Evolutionary conservation across 495 filamentous ascomycete species (phyloP).

Genomic region (Talaromyces ruber): DNA sequence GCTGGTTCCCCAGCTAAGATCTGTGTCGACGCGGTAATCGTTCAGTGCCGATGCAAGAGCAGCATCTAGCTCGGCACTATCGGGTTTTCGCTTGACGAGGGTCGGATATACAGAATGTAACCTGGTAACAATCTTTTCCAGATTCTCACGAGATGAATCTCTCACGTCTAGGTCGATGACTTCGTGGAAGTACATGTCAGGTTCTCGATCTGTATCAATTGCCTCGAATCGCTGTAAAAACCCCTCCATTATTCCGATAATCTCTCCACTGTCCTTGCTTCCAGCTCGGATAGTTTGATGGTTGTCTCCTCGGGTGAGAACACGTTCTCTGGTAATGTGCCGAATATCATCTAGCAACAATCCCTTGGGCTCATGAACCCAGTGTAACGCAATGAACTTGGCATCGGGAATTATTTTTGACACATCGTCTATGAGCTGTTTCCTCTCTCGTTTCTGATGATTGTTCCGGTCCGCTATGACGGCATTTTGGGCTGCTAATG

Average conservation of each 20-base stretch:
- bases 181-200: constrained; percentile 71
- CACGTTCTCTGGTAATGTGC: constrained; percentile 66
- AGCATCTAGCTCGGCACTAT: constrained; percentile 63
- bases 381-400: constrained; percentile 84
- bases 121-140: constrained; percentile 67
- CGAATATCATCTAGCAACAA: constrained; percentile 54
- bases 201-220: constrained; percentile 48
- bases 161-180: constrained; percentile 79
- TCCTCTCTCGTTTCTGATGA: constrained; percentile 75
- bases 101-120: constrained; percentile 66
- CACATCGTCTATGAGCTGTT: constrained; percentile 79
- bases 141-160: constrained; percentile 69
- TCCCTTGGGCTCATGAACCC: constrained; percentile 63
- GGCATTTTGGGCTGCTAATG: constrained; percentile 51
- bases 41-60: constrained; percentile 70
- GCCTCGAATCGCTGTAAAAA: constrained; percentile 83
- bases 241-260: constrained; percentile 88
- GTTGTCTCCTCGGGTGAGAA: constrained; percentile 83
- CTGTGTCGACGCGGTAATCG: constrained; percentile 69
- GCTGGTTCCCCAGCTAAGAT: constrained; percentile 41
- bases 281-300: constrained; percentile 93
- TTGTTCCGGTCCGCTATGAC: constrained; percentile 95
- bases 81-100: constrained; percentile 63
- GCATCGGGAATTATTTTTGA: constrained; percentile 47
- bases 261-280: constrained; percentile 53